Evolutionary conservation across 495 filamentous ascomycete genomes (phyloP).

Genomic region (Hypoxylon intermedium): DNA sequence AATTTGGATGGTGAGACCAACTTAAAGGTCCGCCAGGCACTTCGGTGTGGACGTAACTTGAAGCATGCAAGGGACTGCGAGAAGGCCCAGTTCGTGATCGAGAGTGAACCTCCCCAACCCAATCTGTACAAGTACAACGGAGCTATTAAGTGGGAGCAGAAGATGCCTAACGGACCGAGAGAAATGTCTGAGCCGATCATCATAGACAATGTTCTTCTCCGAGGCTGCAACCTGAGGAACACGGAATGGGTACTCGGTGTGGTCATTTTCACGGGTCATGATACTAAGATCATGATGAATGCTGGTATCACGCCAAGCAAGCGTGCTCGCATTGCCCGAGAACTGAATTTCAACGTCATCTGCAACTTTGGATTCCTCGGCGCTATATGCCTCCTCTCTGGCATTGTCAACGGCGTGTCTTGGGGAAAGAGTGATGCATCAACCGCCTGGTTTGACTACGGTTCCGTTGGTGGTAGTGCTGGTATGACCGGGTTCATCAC

Average conservation of each 20-base stretch:
- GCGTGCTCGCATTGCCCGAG: slow-evolving; percentile 84
- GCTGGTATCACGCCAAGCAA: slow-evolving; percentile 97
- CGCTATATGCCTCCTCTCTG: slow-evolving; percentile 86
- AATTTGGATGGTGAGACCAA: slow-evolving; percentile 98
- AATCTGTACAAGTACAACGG: slow-evolving; percentile 95
- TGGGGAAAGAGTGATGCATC: slow-evolving; percentile 80
- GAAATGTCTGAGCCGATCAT: slow-evolving; percentile 91
- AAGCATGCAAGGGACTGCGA: slow-evolving; percentile 94
- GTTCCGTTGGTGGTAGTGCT: slow-evolving; percentile 78
- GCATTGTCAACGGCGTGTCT: slow-evolving; percentile 80
- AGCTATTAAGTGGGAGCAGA: slow-evolving; percentile 85
- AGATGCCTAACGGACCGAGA: slow-evolving; percentile 64
- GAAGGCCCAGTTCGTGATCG: slow-evolving; percentile 81
- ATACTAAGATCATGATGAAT: slow-evolving; percentile 99
- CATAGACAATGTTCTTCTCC: slow-evolving; percentile 93
- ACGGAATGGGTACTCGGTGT: slow-evolving; percentile 96
- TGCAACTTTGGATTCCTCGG: slow-evolving; percentile 95
- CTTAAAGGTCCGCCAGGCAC: slow-evolving; percentile 90
- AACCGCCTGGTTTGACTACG: slow-evolving; percentile 83
- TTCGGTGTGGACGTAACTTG: slow-evolving; percentile 82
- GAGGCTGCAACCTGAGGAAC: slow-evolving; percentile 92
- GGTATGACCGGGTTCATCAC: slow-evolving; percentile 89
- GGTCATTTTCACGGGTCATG: slow-evolving; percentile 95
- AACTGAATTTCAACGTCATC: slow-evolving; percentile 96
- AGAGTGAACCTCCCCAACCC: slow-evolving; percentile 89